phyloP scores from a whole-genome alignment of 305 asterid species.

The Salvia sclarea region DNA sequence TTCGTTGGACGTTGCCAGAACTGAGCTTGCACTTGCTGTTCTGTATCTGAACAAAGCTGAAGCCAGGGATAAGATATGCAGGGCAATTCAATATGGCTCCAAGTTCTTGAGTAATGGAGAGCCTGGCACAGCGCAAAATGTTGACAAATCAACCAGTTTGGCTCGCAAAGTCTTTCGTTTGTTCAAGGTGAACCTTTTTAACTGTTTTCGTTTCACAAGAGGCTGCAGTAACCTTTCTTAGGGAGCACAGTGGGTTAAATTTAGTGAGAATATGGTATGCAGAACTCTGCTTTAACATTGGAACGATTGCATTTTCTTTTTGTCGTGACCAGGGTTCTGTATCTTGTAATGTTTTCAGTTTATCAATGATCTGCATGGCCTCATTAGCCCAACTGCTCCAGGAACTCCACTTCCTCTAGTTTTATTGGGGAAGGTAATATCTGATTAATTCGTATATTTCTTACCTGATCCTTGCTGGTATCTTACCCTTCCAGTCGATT shows the following conservation, averaged over 20 bases:
- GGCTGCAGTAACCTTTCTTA: background rate
- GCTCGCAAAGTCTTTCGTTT: slow-evolving; percentile 95
- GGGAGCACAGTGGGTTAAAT: background rate
- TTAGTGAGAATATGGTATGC: background rate
- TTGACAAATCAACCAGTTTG: slow-evolving; percentile 87
- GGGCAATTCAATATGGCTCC: slow-evolving; percentile 95
- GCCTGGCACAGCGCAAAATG: slow-evolving; percentile 94
- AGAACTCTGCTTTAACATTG: background rate
- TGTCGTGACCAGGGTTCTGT: slow-evolving; percentile 27
- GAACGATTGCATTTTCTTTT: slow-evolving; percentile 12
- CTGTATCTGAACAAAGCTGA: slow-evolving; percentile 84
- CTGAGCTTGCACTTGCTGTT: slow-evolving; percentile 87
- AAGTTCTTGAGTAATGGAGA: slow-evolving; percentile 90
- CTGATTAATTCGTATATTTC: background rate
- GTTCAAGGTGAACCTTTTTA: slow-evolving; percentile 62
- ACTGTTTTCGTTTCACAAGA: background rate
- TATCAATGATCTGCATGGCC: slow-evolving; percentile 81
- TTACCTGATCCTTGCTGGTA: background rate
- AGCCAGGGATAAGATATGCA: slow-evolving; percentile 93
- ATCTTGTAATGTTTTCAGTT: slow-evolving; percentile 54
- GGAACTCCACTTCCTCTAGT: slow-evolving; percentile 88
- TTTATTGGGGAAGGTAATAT: slow-evolving; percentile 83
- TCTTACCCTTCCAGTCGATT: slow-evolving; percentile 26
- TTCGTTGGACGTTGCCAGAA: slow-evolving; percentile 74
- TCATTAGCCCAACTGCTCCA: slow-evolving; percentile 75